Percentiles rank a stretch among this genome's conserved stretches.
phyloP scores from a whole-genome alignment of 495 filamentous ascomycete genomes.

The Penicillium mononematosum region DNA sequence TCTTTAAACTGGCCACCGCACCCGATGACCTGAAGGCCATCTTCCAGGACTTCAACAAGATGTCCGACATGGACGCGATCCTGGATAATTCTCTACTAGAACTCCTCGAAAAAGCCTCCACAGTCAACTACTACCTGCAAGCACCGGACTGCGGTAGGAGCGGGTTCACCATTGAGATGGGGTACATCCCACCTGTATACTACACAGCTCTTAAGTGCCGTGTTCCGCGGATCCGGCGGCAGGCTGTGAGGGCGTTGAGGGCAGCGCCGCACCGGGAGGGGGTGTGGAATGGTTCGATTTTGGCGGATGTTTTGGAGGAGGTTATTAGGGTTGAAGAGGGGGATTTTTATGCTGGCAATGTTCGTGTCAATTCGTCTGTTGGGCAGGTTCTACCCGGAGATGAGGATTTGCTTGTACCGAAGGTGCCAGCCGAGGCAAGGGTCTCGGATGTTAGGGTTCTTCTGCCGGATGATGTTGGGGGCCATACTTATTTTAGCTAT shows the following conservation, averaged over 20 bases:
- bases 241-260: constrained; percentile 44
- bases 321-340: constrained; percentile 22
- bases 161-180: constrained; percentile 46
- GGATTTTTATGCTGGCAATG: constrained; percentile 14
- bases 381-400: neutral
- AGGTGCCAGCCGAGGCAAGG: constrained; percentile 2
- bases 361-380: constrained; percentile 5
- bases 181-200: constrained; percentile 53
- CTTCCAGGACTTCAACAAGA: neutral
- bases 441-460: constrained; percentile 19
- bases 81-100: constrained; percentile 3
- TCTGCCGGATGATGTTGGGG: constrained; percentile 12
- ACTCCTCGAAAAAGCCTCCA: constrained; percentile 8
- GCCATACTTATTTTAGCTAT: constrained; percentile 18
- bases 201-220: constrained; percentile 57
- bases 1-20: neutral
- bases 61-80: constrained; percentile 6
- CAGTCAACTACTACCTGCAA: neutral
- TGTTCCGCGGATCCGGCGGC: constrained; percentile 40
- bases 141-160: constrained; percentile 15
- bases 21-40: neutral
- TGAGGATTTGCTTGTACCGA: constrained; percentile 7
- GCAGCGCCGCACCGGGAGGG: constrained; percentile 50
- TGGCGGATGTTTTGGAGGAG: constrained; percentile 19
- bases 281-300: constrained; percentile 41